These are phyloP conservation scores for Corylus americana DNA, from an alignment of 306 rosid species.

Conservation along the genomic window DNA sequence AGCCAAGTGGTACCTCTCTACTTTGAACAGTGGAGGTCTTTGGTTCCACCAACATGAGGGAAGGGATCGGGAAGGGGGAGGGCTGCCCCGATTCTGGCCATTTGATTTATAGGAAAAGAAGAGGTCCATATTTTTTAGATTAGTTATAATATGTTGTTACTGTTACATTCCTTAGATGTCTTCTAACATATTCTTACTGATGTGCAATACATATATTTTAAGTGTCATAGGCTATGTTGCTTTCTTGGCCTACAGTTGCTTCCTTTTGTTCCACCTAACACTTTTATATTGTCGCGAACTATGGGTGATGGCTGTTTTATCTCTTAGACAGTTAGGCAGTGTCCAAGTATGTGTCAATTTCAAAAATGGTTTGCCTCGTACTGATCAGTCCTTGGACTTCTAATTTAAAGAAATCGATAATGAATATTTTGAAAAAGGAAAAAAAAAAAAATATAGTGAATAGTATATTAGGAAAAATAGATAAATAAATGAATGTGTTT, in stretches of 20 bases:
- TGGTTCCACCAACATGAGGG: background rate
- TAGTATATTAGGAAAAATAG: background rate
- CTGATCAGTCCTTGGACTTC: background rate
- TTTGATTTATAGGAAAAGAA: background rate
- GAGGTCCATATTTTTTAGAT: background rate
- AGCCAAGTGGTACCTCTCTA: background rate
- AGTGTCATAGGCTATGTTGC: background rate
- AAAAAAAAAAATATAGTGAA: background rate
- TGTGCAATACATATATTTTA: background rate
- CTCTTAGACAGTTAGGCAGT: background rate
- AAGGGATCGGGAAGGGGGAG: background rate
- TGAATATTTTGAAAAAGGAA: background rate
- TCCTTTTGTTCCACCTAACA: background rate
- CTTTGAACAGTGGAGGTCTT: background rate
- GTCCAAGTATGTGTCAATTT: background rate
- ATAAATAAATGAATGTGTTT: background rate
- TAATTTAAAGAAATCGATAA: background rate
- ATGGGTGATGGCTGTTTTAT: background rate
- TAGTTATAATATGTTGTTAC: no score
- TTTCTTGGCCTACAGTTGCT: background rate
- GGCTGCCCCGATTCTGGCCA: background rate
- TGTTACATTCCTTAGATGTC: no score
- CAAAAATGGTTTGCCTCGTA: background rate
- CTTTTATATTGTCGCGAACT: background rate
- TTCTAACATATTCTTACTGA: background rate